A percentile compares a stretch with the other conserved stretches of the same genome.
phyloP scores from a whole-genome alignment of 768 basidiomycete genomes.

The Rhizopogon salebrosus region DNA sequence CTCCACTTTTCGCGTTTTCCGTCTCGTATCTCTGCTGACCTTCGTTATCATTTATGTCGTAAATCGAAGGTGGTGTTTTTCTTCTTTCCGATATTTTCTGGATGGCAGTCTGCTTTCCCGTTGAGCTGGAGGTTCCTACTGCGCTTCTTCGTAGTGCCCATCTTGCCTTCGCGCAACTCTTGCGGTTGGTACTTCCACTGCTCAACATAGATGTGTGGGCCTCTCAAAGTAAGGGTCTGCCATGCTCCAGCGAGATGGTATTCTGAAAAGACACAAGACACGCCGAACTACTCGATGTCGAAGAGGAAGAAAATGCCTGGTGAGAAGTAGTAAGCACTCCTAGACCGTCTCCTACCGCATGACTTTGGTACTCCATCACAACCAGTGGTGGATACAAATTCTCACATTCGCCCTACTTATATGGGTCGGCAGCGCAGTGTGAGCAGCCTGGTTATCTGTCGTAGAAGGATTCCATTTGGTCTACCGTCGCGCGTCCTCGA shows the following conservation, averaged over 20 bases:
- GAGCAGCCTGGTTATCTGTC: constrained; percentile 6
- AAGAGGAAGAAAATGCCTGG: not conserved
- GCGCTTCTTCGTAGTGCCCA: constrained; percentile 1
- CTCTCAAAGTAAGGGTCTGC: not conserved
- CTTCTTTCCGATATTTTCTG: not conserved
- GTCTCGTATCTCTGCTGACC: not conserved
- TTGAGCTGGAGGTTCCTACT: constrained; percentile 3
- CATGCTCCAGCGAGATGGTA: not conserved
- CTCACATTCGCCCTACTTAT: not conserved
- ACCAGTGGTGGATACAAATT: constrained; percentile 1
- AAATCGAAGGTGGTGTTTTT: not conserved
- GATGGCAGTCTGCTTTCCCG: constrained; percentile 7
- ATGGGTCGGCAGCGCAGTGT: not conserved
- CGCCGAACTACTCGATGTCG: not conserved
- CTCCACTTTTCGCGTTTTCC: too few species aligned
- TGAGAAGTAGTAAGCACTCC: not conserved
- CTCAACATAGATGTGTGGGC: not conserved
- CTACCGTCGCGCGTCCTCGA: not conserved
- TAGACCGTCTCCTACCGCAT: not conserved
- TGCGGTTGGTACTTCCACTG: not conserved
- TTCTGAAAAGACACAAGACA: not conserved
- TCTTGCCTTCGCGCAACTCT: constrained; percentile 1
- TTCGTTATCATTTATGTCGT: not conserved
- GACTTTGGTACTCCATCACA: not conserved
- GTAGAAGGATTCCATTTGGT: not conserved